Evolutionary conservation across 1,284 basidiomycete species (phyloP), one percentile per base, ranked within the genome.

Genomic region (Porogramme epimiltina): DNA sequence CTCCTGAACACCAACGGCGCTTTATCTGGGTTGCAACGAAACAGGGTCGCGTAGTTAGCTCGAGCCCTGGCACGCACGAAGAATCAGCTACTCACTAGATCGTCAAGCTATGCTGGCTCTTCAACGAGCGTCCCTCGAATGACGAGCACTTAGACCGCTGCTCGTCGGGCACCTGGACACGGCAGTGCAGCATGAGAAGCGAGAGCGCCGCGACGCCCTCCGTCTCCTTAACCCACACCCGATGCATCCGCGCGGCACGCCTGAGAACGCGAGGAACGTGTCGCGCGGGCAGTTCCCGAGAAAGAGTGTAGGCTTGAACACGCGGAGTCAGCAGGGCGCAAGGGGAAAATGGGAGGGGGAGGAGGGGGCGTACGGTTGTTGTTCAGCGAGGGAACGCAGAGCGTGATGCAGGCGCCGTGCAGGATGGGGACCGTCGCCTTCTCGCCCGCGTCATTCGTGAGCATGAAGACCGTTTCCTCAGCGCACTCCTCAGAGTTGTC

Each of bases 371-470:
- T 45, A 68, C 66, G 65, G 46, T 69, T 73, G 58, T 70, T 65
- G 47, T 83, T 80, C 42, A 84, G 57, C 4, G 73, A 80, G 24
- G 71, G 58, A 2, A 71, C 67, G 61, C 76, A 69, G 28, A 83
- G 64, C 0, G 63, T 58, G 42, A 83, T 61, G 20, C 53, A 54
- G 4, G 75, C 70, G 13, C 75, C 80, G 51, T 73, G 71, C 1
- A 80, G 82, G 38, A 83, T 67, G 10, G 73, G 70, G 4, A 83
- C 61, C 2, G 62, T 64, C 15, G 60, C 60, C 33, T 66, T 71
- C 56, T 78, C 72, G 20, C 77, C 78, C 4, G 66, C 60, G n/a
- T 54, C 47, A 56, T 75, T 75, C 8, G 64, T 69, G 4, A 72
- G 63, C 2, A 62, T 62, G 37, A 82, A 58, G 2, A 69, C 70